A percentile compares a stretch with the other conserved stretches of the same genome.
Evolutionary conservation across 2,329 filamentous ascomycete genomes (phyloP).

Genomic region (Rutstroemia sydowiana): DNA sequence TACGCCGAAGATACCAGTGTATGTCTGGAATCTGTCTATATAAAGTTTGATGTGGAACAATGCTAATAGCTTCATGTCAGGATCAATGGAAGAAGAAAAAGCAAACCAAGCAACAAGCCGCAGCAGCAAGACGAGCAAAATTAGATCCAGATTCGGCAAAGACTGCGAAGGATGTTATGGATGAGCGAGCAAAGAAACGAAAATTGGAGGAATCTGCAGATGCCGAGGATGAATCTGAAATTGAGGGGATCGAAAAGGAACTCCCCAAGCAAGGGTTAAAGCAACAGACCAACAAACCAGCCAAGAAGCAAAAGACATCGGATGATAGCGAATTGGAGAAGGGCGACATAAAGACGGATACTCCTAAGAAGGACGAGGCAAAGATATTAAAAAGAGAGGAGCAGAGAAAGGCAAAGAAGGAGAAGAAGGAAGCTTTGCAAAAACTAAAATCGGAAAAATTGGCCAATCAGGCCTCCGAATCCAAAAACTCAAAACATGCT

Average conservation of each 20-base stretch:
- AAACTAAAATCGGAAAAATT: slow-evolving; percentile 21
- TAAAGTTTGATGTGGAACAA: slow-evolving; percentile 1
- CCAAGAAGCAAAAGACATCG: slow-evolving; percentile 49
- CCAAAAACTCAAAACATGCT: slow-evolving; percentile 12
- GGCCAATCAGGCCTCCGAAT: slow-evolving; percentile 2
- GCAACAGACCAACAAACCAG: slow-evolving; percentile 33
- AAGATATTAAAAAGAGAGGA: slow-evolving; percentile 27
- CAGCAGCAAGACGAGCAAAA: slow-evolving; percentile 77
- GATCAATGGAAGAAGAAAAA: slow-evolving; percentile 95
- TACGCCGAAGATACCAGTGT: slow-evolving; percentile 64
- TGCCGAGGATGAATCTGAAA: slow-evolving; percentile 23
- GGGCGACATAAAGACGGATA: slow-evolving; percentile 27
- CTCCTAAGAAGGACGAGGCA: slow-evolving; percentile 21
- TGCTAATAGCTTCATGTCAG: slow-evolving; percentile 38
- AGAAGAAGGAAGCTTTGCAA: slow-evolving; percentile 41
- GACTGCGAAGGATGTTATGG: slow-evolving; percentile 88
- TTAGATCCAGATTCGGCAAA: slow-evolving; percentile 86
- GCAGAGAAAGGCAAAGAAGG: slow-evolving; percentile 30
- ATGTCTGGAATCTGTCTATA: slow-evolving; percentile 31
- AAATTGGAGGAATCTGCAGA: slow-evolving; percentile 61
- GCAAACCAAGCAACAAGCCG: slow-evolving; percentile 84
- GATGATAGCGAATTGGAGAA: slow-evolving; percentile 4
- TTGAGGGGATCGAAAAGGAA: slow-evolving; percentile 48
- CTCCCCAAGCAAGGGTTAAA: slow-evolving; percentile 58
- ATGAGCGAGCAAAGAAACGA: slow-evolving; percentile 74